These are phyloP conservation scores for Hymenoscyphus infarciens DNA, from an alignment of 2,329 filamentous ascomycete species.

Conservation along the genomic window DNA sequence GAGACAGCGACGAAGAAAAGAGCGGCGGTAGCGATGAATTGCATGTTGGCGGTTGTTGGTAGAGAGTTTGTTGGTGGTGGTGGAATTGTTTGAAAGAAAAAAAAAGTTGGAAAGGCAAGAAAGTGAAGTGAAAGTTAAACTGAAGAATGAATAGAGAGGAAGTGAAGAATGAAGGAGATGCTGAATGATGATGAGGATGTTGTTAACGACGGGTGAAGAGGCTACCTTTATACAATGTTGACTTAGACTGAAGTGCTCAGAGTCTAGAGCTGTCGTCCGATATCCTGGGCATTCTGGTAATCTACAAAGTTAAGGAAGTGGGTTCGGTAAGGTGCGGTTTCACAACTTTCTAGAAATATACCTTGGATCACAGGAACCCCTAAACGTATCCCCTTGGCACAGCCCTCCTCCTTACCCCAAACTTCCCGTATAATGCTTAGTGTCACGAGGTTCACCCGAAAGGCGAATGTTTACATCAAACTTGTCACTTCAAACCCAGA, in stretches of 20 bases:
- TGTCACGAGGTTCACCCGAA: not conserved
- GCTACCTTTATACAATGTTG: not conserved
- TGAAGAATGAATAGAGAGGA: not conserved
- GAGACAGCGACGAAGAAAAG: not conserved
- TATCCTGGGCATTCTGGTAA: not conserved
- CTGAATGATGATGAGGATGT: constrained; percentile 4
- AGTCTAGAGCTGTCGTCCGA: not conserved
- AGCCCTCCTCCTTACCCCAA: not conserved
- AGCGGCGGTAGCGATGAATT: not conserved
- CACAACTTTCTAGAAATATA: not conserved
- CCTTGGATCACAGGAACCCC: not conserved
- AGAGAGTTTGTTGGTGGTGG: not conserved
- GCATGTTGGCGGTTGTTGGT: not conserved
- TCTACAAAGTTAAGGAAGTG: not conserved
- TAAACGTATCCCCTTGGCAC: not conserved
- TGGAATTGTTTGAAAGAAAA: not conserved
- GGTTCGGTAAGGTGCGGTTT: not conserved
- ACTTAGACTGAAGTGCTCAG: not conserved
- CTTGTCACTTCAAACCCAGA: not conserved
- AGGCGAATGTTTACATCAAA: not conserved
- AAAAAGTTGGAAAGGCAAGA: not conserved
- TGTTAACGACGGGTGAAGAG: not conserved
- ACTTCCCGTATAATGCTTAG: not conserved
- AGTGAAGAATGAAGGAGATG: not conserved
- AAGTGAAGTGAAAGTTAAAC: constrained; percentile 2